These are phyloP conservation scores for Tolypocladium pustulatum DNA, from an alignment of 2,329 filamentous ascomycete species.

Conservation along the genomic window DNA sequence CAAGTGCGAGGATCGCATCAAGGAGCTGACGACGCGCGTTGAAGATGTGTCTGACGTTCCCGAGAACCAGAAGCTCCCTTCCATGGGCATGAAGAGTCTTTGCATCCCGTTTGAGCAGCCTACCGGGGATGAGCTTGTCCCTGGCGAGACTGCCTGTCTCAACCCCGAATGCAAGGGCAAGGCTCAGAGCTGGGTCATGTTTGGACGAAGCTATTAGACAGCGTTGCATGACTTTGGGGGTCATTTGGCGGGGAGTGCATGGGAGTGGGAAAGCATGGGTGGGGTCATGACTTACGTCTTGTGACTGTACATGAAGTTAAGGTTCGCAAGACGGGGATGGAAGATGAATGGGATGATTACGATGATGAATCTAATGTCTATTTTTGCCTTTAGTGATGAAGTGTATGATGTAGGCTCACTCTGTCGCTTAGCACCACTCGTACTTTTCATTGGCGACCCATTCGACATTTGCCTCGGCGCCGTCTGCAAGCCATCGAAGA, in stretches of 20 bases:
- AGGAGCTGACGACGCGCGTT: conserved; percentile 77
- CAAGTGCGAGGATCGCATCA: conserved; percentile 88
- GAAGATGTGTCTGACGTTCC: conserved; percentile 46
- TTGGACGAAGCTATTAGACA: conserved; percentile 61
- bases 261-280: background rate
- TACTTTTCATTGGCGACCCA: conserved; percentile 73
- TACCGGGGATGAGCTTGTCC: conserved; percentile 50
- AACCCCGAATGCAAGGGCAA: conserved; percentile 72
- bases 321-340: background rate
- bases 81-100: conserved; percentile 58
- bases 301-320: conserved; percentile 1
- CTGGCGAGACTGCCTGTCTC: conserved; percentile 80
- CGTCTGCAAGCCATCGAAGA: conserved; percentile 58
- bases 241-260: background rate
- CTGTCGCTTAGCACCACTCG: conserved; percentile 53
- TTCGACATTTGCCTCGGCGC: conserved; percentile 41
- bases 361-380: conserved; percentile 1
- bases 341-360: conserved; percentile 1
- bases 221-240: background rate
- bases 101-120: conserved; percentile 79
- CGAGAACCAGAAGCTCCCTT: conserved; percentile 42
- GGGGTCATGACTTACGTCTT: conserved; percentile 5
- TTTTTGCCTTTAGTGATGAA: background rate
- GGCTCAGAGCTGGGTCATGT: conserved; percentile 86
- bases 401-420: background rate